Percentiles rank a stretch among this genome's conserved stretches.
Evolutionary conservation across 2,329 filamentous ascomycete species (phyloP).

Genomic region (Exophiala sp.): DNA sequence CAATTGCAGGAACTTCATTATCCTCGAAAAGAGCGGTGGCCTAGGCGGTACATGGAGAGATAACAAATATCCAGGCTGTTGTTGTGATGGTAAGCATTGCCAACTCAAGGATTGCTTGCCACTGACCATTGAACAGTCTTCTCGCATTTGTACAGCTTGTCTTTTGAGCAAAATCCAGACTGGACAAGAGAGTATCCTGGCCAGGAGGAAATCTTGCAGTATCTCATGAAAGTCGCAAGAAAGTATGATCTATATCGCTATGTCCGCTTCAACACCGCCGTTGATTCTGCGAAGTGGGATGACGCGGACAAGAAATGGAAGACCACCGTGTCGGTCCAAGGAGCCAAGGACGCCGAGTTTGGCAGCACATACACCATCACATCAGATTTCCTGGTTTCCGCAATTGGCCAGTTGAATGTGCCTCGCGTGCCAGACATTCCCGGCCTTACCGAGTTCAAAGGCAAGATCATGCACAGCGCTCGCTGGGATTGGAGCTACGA

Average conservation of each 20-base stretch:
- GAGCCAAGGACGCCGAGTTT: slow-evolving; percentile 56
- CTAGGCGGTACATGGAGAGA: slow-evolving; percentile 38
- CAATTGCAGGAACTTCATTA: slow-evolving; percentile 49
- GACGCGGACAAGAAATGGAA: slow-evolving; percentile 47
- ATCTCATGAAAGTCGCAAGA: slow-evolving; percentile 43
- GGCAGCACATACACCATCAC: slow-evolving; percentile 50
- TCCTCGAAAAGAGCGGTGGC: slow-evolving; percentile 54
- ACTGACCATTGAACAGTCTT: slow-evolving; percentile 38
- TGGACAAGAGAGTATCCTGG: slow-evolving; percentile 59
- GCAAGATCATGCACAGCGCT: slow-evolving; percentile 33
- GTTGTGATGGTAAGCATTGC: slow-evolving; percentile 42
- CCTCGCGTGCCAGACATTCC: slow-evolving; percentile 40
- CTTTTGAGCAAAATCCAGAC: slow-evolving; percentile 57
- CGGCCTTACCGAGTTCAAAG: slow-evolving; percentile 31
- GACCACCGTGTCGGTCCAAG: slow-evolving; percentile 40
- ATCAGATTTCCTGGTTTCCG: slow-evolving; percentile 56
- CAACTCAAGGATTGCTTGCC: background rate
- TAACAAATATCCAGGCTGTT: slow-evolving; percentile 46
- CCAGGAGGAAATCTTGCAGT: slow-evolving; percentile 57
- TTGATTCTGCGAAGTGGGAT: slow-evolving; percentile 56
- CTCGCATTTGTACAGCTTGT: slow-evolving; percentile 57
- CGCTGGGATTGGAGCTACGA: slow-evolving; percentile 51
- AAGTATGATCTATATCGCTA: slow-evolving; percentile 49
- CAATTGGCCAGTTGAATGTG: slow-evolving; percentile 57
- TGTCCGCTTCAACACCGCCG: slow-evolving; percentile 57